Base-by-base conservation (phyloP, 2,329 filamentous ascomycete species). In the Talaromyces amestolkiae region DNA sequence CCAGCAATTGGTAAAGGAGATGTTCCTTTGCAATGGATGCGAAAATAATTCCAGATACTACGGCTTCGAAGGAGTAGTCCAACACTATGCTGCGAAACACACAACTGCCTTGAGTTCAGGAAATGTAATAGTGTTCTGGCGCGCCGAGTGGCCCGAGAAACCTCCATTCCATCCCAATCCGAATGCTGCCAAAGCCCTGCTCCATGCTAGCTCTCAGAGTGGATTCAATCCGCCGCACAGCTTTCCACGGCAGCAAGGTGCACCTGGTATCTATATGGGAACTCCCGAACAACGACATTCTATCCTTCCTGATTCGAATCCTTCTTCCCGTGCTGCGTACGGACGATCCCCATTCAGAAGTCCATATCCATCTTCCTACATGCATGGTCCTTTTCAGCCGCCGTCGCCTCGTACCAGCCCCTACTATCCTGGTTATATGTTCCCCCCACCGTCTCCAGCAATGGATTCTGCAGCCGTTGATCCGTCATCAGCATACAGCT, bases 61-160 rank as follows among this genome's bases (percentile, higher is more conserved):
- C 71, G 88, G 88, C 0, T 91, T 95, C 68, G 90, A 94, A 76
- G 88, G 88, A 9, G 86, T 94, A 33, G 85, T 94, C 54, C 91
- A 95, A 73, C 92, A 96, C 75, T 94, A 89, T 73, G 91, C 90
- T 65, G 90, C 91, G 47, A 95, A 94, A 75, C 92, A 95, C 74
- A 93, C 91, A 51, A 86, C 76, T 65, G 77, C 82, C 15, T 86
- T 94, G 65, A 92, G 89, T 74, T 76, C 85, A 64, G 91, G 90
- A 58, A 92, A 86, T 70, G 80, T 91, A 56, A 86, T 93, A 51
- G 90, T 94, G 17, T 83, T 90, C 72, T 96, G 91, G 92, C 87
- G 88, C 74, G 86, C 91, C 3, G 89, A 92, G 74, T 96, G 91
- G 92, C 91, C 91, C 49, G 85, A 88, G 69, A 80, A 86, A 35